Evolutionary conservation across 305 asterid species (phyloP), one percentile per base, ranked within the genome.

Genomic region (Nicotiana rustica): DNA sequence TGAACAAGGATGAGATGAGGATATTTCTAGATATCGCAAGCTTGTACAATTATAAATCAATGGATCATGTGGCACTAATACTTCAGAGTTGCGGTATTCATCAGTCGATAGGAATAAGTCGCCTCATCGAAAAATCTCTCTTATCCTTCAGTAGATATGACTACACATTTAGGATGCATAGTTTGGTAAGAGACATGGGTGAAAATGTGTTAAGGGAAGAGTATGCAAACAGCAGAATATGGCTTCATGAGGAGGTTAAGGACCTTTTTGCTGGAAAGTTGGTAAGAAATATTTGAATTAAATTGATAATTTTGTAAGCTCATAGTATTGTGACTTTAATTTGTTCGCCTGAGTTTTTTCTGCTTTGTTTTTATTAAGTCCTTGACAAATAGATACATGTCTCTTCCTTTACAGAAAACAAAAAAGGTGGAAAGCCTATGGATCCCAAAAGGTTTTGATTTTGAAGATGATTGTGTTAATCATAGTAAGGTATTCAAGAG

Each of bases 101-200:
- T 1, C 41, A 65, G 35, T 4, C n/a, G 5, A 36, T 33, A 1
- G 36, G 33, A 33, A 35, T 68, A 68, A 9, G 5, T 4, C 4
- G 2, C 29, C 77, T 68, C 55, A 5, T 36, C 18, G 77, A 68
- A 35, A 68, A 44, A 68, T 68, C 55, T 68, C 77, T 68, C 13
- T 19, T 68, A 10, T 36, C 52, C 18, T 10, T 68, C 56, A 38
- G 0, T 6, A 36, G 65, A n/a, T 2, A 36, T 36, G 13, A 17
- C 5, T 9, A 47, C 55, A 25, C 14, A 19, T 14, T 67, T 29
- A n/a, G 18, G 41, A 78, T 78, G 70, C 81, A 78, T 60, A 67
- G 35, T 60, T 38, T 78, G 67, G 57, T 77, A 10, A 64, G 36
- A 56, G 52, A 77, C 5, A 77, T 77, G 81, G 81, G 81, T 77